These are phyloP conservation scores for Diplodia intermedia DNA, from an alignment of 2,329 filamentous ascomycete species.

Conservation along the genomic window DNA sequence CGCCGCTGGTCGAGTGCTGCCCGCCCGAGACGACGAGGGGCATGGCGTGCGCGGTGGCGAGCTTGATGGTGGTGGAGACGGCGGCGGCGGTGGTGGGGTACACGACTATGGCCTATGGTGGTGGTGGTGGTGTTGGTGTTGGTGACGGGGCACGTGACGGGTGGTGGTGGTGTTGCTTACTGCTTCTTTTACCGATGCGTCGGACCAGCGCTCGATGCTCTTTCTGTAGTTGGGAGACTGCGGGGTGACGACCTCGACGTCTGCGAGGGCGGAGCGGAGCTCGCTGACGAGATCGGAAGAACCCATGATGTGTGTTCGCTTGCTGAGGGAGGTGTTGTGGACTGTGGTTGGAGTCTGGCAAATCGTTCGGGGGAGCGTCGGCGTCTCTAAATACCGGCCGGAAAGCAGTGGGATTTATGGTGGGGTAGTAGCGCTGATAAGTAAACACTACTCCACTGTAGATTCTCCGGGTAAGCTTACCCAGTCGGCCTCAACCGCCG, in stretches of 20 bases:
- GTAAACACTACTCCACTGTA: too few relatives aligned
- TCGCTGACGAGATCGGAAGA: constrained; percentile 3
- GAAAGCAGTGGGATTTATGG: too few relatives aligned
- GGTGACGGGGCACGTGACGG: neutral
- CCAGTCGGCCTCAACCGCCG: too few relatives aligned
- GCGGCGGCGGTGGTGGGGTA: constrained; percentile 1
- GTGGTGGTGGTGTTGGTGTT: neutral
- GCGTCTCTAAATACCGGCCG: neutral
- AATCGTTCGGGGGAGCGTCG: neutral
- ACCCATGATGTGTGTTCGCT: neutral
- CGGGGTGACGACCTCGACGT: constrained; percentile 34
- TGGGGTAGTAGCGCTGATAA: too few relatives aligned
- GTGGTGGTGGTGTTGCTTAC: constrained; percentile 30
- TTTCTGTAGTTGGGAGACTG: constrained; percentile 34
- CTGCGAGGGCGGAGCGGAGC: constrained; percentile 9
- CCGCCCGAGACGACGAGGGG: constrained; percentile 63
- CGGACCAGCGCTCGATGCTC: constrained; percentile 37
- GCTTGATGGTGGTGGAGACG: neutral
- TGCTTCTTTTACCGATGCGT: constrained; percentile 35
- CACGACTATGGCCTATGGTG: neutral
- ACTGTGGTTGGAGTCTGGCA: neutral
- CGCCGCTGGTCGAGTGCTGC: constrained; percentile 62
- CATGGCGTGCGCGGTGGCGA: constrained; percentile 45
- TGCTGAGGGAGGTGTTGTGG: neutral
- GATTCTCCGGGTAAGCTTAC: too few relatives aligned